Evolutionary conservation across 2,329 filamentous ascomycete genomes (phyloP).

Genomic region (Harringtonia aguacate): DNA sequence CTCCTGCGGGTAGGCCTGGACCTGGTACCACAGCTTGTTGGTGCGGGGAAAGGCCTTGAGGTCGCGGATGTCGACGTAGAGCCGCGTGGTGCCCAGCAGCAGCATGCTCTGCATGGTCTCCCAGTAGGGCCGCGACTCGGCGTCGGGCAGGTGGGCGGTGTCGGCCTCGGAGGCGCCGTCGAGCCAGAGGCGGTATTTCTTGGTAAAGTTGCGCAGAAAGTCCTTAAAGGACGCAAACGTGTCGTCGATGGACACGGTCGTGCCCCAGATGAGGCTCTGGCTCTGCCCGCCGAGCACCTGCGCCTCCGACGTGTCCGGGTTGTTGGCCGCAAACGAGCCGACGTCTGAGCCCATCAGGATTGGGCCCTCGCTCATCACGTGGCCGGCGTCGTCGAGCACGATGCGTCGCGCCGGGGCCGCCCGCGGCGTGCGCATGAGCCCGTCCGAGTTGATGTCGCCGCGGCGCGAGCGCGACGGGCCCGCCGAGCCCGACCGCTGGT

Average conservation of each 20-base stretch:
- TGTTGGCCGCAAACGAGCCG: constrained; percentile 48
- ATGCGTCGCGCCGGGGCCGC: constrained; percentile 44
- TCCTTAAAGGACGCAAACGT: constrained; percentile 82
- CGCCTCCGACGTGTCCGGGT: constrained; percentile 86
- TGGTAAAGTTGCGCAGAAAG: constrained; percentile 83
- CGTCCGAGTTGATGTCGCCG: constrained; percentile 80
- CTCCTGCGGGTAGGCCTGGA: constrained; percentile 90
- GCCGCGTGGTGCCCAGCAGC: constrained; percentile 67
- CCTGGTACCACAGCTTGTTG: constrained; percentile 87
- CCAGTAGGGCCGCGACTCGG: constrained; percentile 72
- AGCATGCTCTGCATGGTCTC: constrained; percentile 86
- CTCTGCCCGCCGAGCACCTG: constrained; percentile 75
- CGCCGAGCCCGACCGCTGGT: constrained; percentile 43
- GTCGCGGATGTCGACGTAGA: constrained; percentile 84
- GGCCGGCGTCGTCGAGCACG: constrained; percentile 43
- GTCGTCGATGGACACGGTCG: constrained; percentile 88
- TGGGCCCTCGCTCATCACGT: constrained; percentile 42
- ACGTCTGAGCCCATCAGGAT: constrained; percentile 41
- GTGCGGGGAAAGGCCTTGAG: constrained; percentile 89
- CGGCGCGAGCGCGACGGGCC: constrained; percentile 54
- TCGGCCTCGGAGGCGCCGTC: constrained; percentile 76
- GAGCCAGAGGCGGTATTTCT: constrained; percentile 86
- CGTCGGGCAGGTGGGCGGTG: constrained; percentile 56
- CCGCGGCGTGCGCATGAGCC: constrained; percentile 45
- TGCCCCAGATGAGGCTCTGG: constrained; percentile 87